Percentiles rank a stretch among this genome's conserved stretches.
Conservation (phyloP, 2,329 filamentous ascomycete species). For the Fusarium staphyleae region DNA sequence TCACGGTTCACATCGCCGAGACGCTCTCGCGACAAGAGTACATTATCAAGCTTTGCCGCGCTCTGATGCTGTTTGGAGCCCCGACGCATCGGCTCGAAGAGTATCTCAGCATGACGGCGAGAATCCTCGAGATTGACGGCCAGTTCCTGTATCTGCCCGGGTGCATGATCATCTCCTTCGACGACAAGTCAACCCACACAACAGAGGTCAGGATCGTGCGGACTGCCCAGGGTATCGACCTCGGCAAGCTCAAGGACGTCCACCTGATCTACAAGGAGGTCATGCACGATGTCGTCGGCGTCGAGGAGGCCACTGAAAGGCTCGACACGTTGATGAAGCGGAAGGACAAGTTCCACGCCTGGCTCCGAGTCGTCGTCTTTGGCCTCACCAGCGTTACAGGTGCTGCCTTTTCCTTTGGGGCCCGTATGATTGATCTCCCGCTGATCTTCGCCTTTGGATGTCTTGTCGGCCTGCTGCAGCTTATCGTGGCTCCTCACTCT, state of each 20-base stretch:
- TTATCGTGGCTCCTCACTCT: slow-evolving; percentile 72
- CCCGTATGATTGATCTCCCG: slow-evolving; percentile 74
- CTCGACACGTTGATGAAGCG: slow-evolving; percentile 63
- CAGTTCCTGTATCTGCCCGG: slow-evolving; percentile 90
- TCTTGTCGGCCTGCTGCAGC: slow-evolving; percentile 72
- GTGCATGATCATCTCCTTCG: slow-evolving; percentile 93
- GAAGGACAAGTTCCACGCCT: slow-evolving; percentile 60
- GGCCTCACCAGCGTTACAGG: slow-evolving; percentile 76
- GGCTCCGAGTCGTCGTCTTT: slow-evolving; percentile 68
- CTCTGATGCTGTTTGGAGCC: slow-evolving; percentile 86
- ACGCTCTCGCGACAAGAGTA: slow-evolving; percentile 83
- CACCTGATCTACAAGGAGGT: slow-evolving; percentile 71
- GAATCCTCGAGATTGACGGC: slow-evolving; percentile 83
- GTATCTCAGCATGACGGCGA: slow-evolving; percentile 85
- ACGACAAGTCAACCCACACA: slow-evolving; percentile 70
- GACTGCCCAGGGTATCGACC: slow-evolving; percentile 63
- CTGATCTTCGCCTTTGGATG: slow-evolving; percentile 75
- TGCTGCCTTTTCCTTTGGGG: slow-evolving; percentile 78
- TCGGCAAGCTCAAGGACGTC: slow-evolving; percentile 67
- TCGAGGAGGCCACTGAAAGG: slow-evolving; percentile 62
- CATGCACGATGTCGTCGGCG: slow-evolving; percentile 65
- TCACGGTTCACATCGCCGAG: slow-evolving; percentile 63
- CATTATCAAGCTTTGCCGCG: slow-evolving; percentile 81
- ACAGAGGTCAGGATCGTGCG: slow-evolving; percentile 72
- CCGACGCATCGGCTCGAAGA: slow-evolving; percentile 90